phyloP scores from a whole-genome alignment of 441 rosid genomes.

The Brassica hybrid region DNA sequence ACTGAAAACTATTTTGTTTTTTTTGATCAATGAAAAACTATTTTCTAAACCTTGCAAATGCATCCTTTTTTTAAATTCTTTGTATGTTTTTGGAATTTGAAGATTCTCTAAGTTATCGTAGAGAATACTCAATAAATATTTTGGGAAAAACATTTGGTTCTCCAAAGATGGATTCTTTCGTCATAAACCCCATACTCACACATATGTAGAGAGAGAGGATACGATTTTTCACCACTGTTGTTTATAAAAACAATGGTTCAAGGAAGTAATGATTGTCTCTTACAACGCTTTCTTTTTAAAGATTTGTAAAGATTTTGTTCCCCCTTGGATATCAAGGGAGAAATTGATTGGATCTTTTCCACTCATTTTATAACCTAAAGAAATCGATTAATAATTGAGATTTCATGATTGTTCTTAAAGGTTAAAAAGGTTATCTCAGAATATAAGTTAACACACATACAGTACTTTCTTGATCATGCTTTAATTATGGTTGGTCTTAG shows the following conservation, averaged over 20 bases:
- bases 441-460: constrained; percentile 12
- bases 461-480: not conserved
- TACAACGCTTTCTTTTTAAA: constrained; percentile 44
- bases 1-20: not conserved
- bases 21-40: not conserved
- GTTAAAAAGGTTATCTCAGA: constrained; percentile 37
- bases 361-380: constrained; percentile 33
- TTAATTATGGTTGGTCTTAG: constrained; percentile 9
- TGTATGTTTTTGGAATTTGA: not conserved
- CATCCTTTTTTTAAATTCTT: not conserved
- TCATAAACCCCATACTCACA: not conserved
- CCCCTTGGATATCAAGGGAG: constrained; percentile 45
- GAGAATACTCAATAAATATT: constrained; percentile 6
- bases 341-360: constrained; percentile 22
- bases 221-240: constrained; percentile 13
- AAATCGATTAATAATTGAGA: constrained; percentile 30
- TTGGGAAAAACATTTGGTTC: constrained; percentile 3
- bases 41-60: not conserved
- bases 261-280: constrained; percentile 43
- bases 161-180: constrained; percentile 2
- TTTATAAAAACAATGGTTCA: constrained; percentile 31
- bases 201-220: not conserved
- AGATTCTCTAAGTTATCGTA: constrained; percentile 14
- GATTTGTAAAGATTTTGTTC: constrained; percentile 61
- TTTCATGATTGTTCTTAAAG: constrained; percentile 29